A percentile compares a stretch with the other conserved stretches of the same genome.
Conservation (phyloP, 2,329 filamentous ascomycete species). For the Aspergillus sp. region DNA sequence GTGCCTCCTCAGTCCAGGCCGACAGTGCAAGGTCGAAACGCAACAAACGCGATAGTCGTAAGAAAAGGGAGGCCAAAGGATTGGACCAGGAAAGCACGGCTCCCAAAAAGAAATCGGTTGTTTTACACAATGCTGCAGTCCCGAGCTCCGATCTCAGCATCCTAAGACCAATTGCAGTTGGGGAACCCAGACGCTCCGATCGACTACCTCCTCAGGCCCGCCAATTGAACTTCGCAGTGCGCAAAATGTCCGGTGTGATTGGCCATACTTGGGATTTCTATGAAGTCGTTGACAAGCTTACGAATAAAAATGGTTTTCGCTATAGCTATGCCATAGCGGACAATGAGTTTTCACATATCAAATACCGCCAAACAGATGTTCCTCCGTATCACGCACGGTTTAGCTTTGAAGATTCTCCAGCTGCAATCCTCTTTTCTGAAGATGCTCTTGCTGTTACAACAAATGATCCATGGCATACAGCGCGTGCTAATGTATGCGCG, state of each 20-base stretch:
- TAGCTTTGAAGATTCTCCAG: conserved; percentile 88
- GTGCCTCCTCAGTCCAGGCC: conserved; percentile 27
- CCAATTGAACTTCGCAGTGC: conserved; percentile 39
- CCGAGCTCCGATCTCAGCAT: conserved; percentile 41
- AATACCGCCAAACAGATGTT: conserved; percentile 85
- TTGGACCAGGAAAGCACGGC: conserved; percentile 37
- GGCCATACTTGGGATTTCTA: conserved; percentile 43
- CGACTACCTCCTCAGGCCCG: conserved; percentile 39
- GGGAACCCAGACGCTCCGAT: conserved; percentile 41
- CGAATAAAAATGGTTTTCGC: conserved; percentile 72
- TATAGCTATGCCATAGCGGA: conserved; percentile 92
- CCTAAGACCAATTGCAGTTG: conserved; percentile 40
- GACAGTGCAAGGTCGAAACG: conserved; percentile 37
- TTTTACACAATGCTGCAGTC: conserved; percentile 32
- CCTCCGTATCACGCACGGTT: conserved; percentile 80
- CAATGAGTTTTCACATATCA: conserved; percentile 81
- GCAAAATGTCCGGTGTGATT: conserved; percentile 35
- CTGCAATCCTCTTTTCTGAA: conserved; percentile 78
- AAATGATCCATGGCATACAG: conserved; percentile 89
- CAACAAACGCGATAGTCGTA: conserved; percentile 45
- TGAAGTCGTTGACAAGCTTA: conserved; percentile 51
- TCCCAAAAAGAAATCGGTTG: conserved; percentile 36
- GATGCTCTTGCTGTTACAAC: conserved; percentile 78
- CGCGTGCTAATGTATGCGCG: conserved; percentile 84
- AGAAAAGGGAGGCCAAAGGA: conserved; percentile 45